phyloP scores from a whole-genome alignment of 176 grass and related monocot species.

The Cenchrus purpureus region DNA sequence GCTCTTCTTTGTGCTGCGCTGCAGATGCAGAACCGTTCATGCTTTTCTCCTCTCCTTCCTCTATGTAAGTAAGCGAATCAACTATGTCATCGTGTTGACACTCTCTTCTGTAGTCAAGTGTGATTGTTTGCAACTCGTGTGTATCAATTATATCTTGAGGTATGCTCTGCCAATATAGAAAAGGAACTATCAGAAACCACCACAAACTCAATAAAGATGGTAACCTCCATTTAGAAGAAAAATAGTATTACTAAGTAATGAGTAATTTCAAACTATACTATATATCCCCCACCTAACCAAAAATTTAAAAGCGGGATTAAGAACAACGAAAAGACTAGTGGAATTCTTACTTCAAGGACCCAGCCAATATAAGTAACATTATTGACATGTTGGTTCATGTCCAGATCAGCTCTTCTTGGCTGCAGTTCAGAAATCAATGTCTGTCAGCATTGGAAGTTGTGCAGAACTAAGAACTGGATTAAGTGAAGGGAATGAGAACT shows the following conservation, averaged over 20 bases:
- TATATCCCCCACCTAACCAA: not conserved
- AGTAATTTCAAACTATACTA: not conserved
- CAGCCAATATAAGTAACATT: constrained; percentile 99
- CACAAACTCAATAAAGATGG: constrained; percentile 21
- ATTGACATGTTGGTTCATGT: constrained; percentile 99
- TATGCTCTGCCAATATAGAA: constrained; percentile 68
- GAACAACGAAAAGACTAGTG: not conserved
- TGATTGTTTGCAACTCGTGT: constrained; percentile 95
- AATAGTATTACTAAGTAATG: not conserved
- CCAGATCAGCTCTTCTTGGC: constrained; percentile 98
- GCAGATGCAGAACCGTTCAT: constrained; percentile 58
- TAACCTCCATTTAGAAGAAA: not conserved
- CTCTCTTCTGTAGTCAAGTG: constrained; percentile 95
- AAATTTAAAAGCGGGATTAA: not conserved
- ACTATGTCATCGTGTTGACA: constrained; percentile 93
- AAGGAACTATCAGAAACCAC: constrained; percentile 11
- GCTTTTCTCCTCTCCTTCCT: constrained; percentile 53
- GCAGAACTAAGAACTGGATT: constrained; percentile 26
- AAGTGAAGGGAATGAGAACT: constrained; percentile 28
- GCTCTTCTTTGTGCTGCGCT: constrained; percentile 45
- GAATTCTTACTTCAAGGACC: constrained; percentile 86
- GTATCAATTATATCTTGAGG: constrained; percentile 98
- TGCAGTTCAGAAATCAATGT: constrained; percentile 45
- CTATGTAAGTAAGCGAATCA: constrained; percentile 81
- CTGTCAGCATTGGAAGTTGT: constrained; percentile 14